Evolutionary conservation across 2,329 filamentous ascomycete species (phyloP), one percentile per base, ranked within the genome.

Genomic region (Tricladium varicosporioides): DNA sequence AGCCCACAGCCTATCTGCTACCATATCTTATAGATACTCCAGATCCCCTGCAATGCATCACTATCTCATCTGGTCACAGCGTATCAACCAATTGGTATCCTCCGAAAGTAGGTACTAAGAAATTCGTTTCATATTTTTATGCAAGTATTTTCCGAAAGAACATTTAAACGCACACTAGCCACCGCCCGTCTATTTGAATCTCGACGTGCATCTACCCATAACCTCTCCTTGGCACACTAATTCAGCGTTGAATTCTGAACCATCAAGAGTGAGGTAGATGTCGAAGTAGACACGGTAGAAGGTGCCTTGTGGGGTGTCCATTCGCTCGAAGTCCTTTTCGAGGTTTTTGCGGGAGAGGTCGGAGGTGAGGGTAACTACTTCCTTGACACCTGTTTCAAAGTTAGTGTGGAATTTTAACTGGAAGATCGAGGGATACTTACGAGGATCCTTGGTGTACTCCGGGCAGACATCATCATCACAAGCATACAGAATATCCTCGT

Each of bases 211-310:
- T 63, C 93, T 87, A 64, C 94, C 94, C 94, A 97, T 99, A 64
- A 99, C 92, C 75, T 97, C 94, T 69, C 94, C 94, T 74, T 99
- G 94, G 77, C 94, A 99, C n/a, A 97, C 93, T 42, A 99, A 80
- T 78, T 97, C 94, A 53, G 94, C 94, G 67, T 94, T 97, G 79
- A 99, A 97, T 73, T 99, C 94, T 52, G 91, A 96, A 18, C 94
- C 94, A 70, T 99, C 94, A 14, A 99, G 86, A 0, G 94, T 97
- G 63, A 99, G 84, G 74, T 96, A 95, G 64, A 88, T 88, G 66
- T 88, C 85, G 65, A 88, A 88, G 74, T 88, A 88, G 60, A 88
- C 85, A 62, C 91, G 87, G 79, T 96, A 96, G 74, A 96, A 96
- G 2, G 91, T 95, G 61, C 94, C 94, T 74, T 99, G 93, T 5